phyloP scores from a whole-genome alignment of 495 filamentous ascomycete genomes.

The Podospora pseudocomata region DNA sequence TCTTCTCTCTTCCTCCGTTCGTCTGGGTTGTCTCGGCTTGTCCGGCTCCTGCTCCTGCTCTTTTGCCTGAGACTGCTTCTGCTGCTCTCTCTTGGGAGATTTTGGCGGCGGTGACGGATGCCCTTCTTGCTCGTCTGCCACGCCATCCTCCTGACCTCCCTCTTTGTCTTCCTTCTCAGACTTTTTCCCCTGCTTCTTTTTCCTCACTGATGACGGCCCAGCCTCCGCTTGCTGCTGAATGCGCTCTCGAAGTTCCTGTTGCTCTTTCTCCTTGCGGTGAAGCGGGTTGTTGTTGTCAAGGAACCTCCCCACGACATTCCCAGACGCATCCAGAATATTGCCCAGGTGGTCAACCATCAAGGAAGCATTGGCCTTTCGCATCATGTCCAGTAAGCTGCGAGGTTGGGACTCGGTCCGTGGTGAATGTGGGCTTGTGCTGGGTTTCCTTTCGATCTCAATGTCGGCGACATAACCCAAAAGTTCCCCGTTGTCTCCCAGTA shows the following conservation, averaged over 20 bases:
- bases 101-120: slow-evolving; percentile 7
- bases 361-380: slow-evolving; percentile 33
- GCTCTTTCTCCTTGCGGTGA: slow-evolving; percentile 27
- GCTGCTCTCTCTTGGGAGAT: not conserved
- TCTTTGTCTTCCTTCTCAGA: slow-evolving; percentile 19
- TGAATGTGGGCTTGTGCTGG: slow-evolving; percentile 3
- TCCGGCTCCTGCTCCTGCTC: slow-evolving; percentile 13
- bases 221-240: slow-evolving; percentile 1
- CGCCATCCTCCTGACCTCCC: slow-evolving; percentile 1
- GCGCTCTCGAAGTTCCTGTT: slow-evolving; percentile 11
- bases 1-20: slow-evolving; percentile 34
- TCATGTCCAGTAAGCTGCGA: slow-evolving; percentile 36
- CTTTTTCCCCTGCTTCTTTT: slow-evolving; percentile 12
- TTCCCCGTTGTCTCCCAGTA: slow-evolving; percentile 44
- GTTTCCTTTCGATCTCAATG: slow-evolving; percentile 33
- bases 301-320: slow-evolving; percentile 45
- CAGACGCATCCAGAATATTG: slow-evolving; percentile 43
- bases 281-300: slow-evolving; percentile 39
- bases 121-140: not conserved
- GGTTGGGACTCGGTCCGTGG: slow-evolving; percentile 11
- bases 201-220: slow-evolving; percentile 9
- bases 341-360: slow-evolving; percentile 44
- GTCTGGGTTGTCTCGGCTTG: slow-evolving; percentile 15
- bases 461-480: slow-evolving; percentile 47
- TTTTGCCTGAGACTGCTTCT: slow-evolving; percentile 2